A percentile compares a stretch with the other conserved stretches of the same genome.
These are phyloP conservation scores for Suillus paluster DNA, from an alignment of 768 basidiomycete genomes.

Conservation along the genomic window DNA sequence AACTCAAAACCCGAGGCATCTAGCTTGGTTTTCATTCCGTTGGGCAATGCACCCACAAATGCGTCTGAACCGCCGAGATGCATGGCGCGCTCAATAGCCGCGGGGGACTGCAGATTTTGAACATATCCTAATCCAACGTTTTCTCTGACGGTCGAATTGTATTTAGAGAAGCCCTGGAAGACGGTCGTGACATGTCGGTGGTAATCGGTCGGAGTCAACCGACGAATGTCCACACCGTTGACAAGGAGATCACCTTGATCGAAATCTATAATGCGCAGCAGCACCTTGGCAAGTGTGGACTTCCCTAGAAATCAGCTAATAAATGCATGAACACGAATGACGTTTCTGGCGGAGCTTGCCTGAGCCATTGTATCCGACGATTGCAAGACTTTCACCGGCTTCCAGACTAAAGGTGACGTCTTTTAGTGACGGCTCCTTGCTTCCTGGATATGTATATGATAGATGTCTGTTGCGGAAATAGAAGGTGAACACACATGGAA, in stretches of 20 bases:
- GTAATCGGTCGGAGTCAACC: constrained; percentile 67
- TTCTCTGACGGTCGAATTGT: constrained; percentile 75
- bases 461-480: constrained; percentile 48
- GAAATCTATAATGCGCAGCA: constrained; percentile 80
- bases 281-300: constrained; percentile 82
- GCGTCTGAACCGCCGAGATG: constrained; percentile 70
- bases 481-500: constrained; percentile 12
- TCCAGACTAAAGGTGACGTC: constrained; percentile 72
- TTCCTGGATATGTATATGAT: constrained; percentile 83
- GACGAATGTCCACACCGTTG: constrained; percentile 72
- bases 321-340: constrained; percentile 13
- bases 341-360: constrained; percentile 47
- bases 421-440: constrained; percentile 64
- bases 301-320: constrained; percentile 57
- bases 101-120: constrained; percentile 57
- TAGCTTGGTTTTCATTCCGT: constrained; percentile 75
- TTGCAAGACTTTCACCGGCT: constrained; percentile 81
- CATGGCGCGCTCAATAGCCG: constrained; percentile 67
- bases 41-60: constrained; percentile 67
- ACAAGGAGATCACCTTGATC: constrained; percentile 68
- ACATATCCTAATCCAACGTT: constrained; percentile 88
- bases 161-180: constrained; percentile 86
- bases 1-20: constrained; percentile 64
- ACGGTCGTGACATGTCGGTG: constrained; percentile 80
- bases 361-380: constrained; percentile 86